Conservation (phyloP, 805 yeast species). For the Suhomyces canberraensis region DNA sequence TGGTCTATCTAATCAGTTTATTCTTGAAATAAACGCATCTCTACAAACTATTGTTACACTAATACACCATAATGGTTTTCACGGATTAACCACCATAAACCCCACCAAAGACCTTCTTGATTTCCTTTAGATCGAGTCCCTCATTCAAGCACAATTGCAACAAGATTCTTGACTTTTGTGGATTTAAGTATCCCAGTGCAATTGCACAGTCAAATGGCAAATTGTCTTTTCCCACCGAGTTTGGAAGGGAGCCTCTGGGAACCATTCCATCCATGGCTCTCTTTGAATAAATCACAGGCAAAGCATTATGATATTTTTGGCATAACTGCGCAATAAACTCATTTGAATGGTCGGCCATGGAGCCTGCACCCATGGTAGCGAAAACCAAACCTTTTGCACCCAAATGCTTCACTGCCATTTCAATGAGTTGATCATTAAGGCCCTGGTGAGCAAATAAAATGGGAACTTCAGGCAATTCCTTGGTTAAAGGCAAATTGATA, state of each 20-base stretch:
- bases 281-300: slow-evolving; percentile 63
- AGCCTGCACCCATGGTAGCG: slow-evolving; percentile 74
- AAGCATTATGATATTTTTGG: slow-evolving; percentile 19
- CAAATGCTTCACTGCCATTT: slow-evolving; percentile 43
- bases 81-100: slow-evolving; percentile 40
- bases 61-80: too few relatives aligned
- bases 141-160: slow-evolving; percentile 53
- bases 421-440: slow-evolving; percentile 47
- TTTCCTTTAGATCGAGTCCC: slow-evolving; percentile 34
- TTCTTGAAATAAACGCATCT: too few relatives aligned
- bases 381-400: slow-evolving; percentile 54
- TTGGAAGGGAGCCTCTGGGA: slow-evolving; percentile 47
- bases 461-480: slow-evolving; percentile 46
- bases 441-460: slow-evolving; percentile 63
- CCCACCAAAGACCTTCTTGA: slow-evolving; percentile 44
- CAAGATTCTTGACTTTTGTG: slow-evolving; percentile 59
- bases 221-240: slow-evolving; percentile 6
- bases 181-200: slow-evolving; percentile 64
- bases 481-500: slow-evolving; percentile 15
- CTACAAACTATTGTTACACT: too few relatives aligned
- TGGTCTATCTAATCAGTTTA: too few relatives aligned
- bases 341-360: slow-evolving; percentile 51
- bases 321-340: slow-evolving; percentile 35
- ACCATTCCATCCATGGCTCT: slow-evolving; percentile 72
- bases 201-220: slow-evolving; percentile 38